Base-by-base conservation (phyloP, 192 early-diverging fungal genomes). In the Coemansia sp. region DNA sequence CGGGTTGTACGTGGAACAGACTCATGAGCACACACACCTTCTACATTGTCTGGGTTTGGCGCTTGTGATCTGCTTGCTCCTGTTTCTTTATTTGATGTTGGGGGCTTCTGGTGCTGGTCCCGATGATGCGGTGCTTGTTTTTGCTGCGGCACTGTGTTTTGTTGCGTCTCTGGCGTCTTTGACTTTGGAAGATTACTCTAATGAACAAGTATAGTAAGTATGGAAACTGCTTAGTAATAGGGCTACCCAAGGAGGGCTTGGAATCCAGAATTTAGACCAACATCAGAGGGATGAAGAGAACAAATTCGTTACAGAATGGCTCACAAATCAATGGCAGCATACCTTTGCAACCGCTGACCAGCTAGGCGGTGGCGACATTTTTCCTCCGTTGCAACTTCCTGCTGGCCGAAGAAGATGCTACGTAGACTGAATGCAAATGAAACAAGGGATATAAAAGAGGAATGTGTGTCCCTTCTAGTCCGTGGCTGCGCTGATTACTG, bases 301-400 rank as follows among this genome's bases (percentile, higher is more conserved):
- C 14, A 14, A 20, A 20, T 25, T 54, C 25, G 7, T 9, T 12
- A 54, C 8, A 59, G 38, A 7, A 0, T 39, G 16, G n/a, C 39
- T 40, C n/a, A 38, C 14, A 43, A 39, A 13, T n/a, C 55, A 32
- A 25, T 4, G 32, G 4, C 32, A 32, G 19, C 54, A 17, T 72
- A 77, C 75, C 75, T 77, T 77, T 77, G 75, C 63, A 40, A 77
- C 56, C n/a, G 75, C 61, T n/a, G 75, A 70, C 75, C 75, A 77
- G 41, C 60, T 65, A n/a, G 46, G 61, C 40, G 65, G 49, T 66
- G 57, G 38, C 37, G 17, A 13, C n/a, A 13, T 59, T 25, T 54
- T 11, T 12, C 9, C 9, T 54, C 19, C 5, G n/a, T 50, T 7
- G 13, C 16, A 17, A 4, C 4, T 4, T 16, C 48, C 48, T 50